Base-by-base conservation (phyloP, 805 yeast species). In the Kuraishia floccosa region DNA sequence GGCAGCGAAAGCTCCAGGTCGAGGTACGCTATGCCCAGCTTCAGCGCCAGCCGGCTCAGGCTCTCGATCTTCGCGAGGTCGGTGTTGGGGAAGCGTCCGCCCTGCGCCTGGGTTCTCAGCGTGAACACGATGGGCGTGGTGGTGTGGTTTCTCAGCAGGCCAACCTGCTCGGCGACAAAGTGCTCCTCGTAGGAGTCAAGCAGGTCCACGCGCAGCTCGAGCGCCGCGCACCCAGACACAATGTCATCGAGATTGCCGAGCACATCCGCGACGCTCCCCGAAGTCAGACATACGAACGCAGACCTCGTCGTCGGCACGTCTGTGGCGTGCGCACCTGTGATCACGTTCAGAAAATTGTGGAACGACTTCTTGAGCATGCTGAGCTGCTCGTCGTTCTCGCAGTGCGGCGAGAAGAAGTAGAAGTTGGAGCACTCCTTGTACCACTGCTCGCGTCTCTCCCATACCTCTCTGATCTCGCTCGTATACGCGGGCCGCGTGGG, bases 401-500 rank as follows among this genome's bases (percentile, higher is more conserved):
- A 80, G 41, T 78, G 84, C 15, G 85, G 72, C 2, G 94, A 76
- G 59, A 67, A 84, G 58, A 80, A 84, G 44, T 70, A 68, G 50
- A 68, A 73, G 50, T 81, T 85, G 4, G 94, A 78, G 43, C 89
- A 82, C 33, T 78, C 83, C 21, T 67, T 63, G 58, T 86, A 91
- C 77, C 82, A 78, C 6, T 55, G 47, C 52, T 82, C 79, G 54
- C 99, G 73, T 49, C 86, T 73, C 23, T 59, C 47, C 94, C 96
- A 91, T 19, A 91, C 96, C 18, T 70, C 73, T 40, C 65, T 64
- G 43, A 86, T 76, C 45, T 86, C 96, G 42, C 75, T 83, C 9
- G 66, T 65, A 44, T 77, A 87, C 2, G 94, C 82, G 11, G 99
- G 99, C 49, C 99, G 70, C 0, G 86, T 65, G 29, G 81, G 73